Percentiles rank a stretch among this genome's conserved stretches.
Evolutionary conservation across 345 rosid species (phyloP).

Genomic region (Eutrema japonicum): DNA sequence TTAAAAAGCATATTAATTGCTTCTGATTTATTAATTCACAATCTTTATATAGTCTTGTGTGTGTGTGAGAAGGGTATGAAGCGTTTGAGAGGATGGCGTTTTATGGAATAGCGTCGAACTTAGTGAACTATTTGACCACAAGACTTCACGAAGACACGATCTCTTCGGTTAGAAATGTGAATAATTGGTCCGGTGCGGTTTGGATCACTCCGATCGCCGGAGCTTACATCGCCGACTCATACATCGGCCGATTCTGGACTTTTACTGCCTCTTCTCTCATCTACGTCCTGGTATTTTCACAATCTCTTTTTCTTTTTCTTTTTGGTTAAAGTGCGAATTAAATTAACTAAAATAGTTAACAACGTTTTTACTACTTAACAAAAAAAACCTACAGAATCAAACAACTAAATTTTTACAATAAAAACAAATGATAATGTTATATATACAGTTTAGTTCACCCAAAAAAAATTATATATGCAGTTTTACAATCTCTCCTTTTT

Average conservation of each 20-base stretch:
- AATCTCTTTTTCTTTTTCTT: background rate
- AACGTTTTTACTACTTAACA: background rate
- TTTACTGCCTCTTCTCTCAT: slow-evolving; percentile 85
- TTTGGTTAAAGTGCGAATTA: background rate
- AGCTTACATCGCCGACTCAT: slow-evolving; percentile 87
- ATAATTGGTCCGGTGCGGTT: slow-evolving; percentile 89
- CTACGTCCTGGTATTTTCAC: slow-evolving; percentile 62
- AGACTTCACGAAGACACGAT: slow-evolving; percentile 87
- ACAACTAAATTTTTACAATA: background rate
- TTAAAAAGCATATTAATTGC: background rate
- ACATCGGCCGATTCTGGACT: slow-evolving; percentile 94
- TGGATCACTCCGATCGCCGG: slow-evolving; percentile 94
- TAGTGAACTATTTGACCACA: slow-evolving; percentile 78
- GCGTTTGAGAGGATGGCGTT: slow-evolving; percentile 97
- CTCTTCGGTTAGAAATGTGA: slow-evolving; percentile 84
- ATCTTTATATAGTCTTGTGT: slow-evolving; percentile 16
- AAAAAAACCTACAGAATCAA: background rate
- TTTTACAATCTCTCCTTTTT: background rate
- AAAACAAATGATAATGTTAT: background rate
- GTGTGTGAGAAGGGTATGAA: slow-evolving; percentile 65
- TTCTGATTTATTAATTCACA: background rate
- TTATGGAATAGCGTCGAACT: slow-evolving; percentile 83
- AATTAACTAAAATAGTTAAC: background rate
- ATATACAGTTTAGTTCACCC: background rate
- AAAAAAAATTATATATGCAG: background rate